Base-by-base conservation (phyloP, 768 basidiomycete species). In the Lactifluus volemus region DNA sequence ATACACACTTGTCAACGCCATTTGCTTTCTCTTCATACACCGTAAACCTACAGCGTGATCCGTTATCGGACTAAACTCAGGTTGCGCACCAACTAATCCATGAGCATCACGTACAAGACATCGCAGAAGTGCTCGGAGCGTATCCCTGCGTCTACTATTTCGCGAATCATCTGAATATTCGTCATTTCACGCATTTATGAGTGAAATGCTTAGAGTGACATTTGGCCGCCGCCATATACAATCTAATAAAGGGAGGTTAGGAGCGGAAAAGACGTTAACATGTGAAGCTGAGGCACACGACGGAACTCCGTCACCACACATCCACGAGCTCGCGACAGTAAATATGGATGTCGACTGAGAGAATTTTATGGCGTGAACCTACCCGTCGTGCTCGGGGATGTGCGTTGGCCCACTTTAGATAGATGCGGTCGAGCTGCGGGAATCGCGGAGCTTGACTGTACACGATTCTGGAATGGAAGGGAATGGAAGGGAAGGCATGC, bases 101-200 rank as follows among this genome's bases (percentile, higher is more conserved):
- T n/a, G n/a, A n/a, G n/a, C 36, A n/a, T 36, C 5, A 17, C 8
- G 49, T 38, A 34, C 49, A 12, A 49, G 38, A 70, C 77, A 58
- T 63, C 80, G 78, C 25, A 54, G 75, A 53, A 6, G 77, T 78
- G 62, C 82, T 82, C 14, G 83, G 84, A 48, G 72, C 77, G 61
- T 86, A 83, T 29, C 73, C 78, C 65, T 81, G 72, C 6, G 83
- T 83, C 84, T 83, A 84, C 83, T 84, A 85, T 69, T 79, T 74
- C 17, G 81, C 82, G 17, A 78, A 80, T 83, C 83, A 85, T 38
- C 84, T 32, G 32, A 32, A 32, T 32, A 34, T 9, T 34, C 5
- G 32, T 15, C 50, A 66, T 53, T 34, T 55, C 42, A 11, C 47
- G 25, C 21, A 14, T 2, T n/a, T 12, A 12, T 10, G 30, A 41